These are phyloP conservation scores for Basidiobolus meristosporus DNA, from an alignment of 371 early-diverging fungal genomes.

Conservation along the genomic window DNA sequence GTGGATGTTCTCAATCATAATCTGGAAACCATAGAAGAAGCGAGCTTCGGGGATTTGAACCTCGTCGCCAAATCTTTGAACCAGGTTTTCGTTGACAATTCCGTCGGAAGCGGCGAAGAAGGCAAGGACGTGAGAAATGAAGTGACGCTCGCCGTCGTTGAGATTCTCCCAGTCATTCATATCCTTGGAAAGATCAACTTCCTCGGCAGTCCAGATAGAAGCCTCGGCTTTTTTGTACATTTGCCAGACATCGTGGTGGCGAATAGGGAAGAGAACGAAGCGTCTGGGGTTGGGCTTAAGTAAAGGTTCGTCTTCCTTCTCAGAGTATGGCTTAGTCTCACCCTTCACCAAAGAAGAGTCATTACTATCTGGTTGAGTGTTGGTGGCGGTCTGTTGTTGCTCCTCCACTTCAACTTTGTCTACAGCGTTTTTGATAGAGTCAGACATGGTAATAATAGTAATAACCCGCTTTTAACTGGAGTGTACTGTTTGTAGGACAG, in stretches of 20 bases:
- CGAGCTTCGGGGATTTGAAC: constrained; percentile 97
- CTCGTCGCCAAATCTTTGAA: constrained; percentile 91
- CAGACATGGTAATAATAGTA: too few species aligned
- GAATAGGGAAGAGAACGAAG: constrained; percentile 90
- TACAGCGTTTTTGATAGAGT: too few species aligned
- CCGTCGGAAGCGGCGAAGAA: constrained; percentile 99
- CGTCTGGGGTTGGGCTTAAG: constrained; percentile 55
- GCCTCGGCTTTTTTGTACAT: constrained; percentile 99
- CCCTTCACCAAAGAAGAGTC: too few species aligned
- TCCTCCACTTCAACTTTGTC: too few species aligned
- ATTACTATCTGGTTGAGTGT: too few species aligned
- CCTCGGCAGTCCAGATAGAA: constrained; percentile 99
- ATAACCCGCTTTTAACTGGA: too few species aligned
- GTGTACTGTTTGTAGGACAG: too few species aligned
- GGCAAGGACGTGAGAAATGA: constrained; percentile 94
- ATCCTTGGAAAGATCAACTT: constrained; percentile 96
- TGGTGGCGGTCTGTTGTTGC: too few species aligned
- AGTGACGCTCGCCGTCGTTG: constrained; percentile 84
- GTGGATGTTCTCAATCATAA: constrained; percentile 99
- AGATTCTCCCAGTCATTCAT: constrained; percentile 89
- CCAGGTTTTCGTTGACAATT: constrained; percentile 98
- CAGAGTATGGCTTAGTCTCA: background rate
- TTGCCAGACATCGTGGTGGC: constrained; percentile 93
- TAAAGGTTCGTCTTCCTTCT: constrained; percentile 12
- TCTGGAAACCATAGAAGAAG: constrained; percentile 99